phyloP scores from a whole-genome alignment of 768 basidiomycete genomes.

The Tulasnella sp. region DNA sequence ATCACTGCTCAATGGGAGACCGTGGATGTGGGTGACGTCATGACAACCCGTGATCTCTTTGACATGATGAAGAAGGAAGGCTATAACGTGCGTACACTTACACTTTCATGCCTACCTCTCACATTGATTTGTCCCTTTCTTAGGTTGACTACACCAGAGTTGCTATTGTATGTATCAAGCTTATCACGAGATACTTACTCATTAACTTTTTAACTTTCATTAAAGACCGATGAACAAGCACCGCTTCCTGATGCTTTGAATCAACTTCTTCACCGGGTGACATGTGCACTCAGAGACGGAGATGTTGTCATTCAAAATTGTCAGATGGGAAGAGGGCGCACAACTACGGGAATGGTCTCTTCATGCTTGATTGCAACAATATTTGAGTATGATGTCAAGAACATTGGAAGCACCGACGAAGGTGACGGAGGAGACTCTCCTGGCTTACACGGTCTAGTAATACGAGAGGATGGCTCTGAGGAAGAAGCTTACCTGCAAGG shows the following conservation, averaged over 20 bases:
- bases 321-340: slow-evolving; percentile 69
- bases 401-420: slow-evolving; percentile 12
- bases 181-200: slow-evolving; percentile 15
- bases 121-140: not conserved
- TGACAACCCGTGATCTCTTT: slow-evolving; percentile 79
- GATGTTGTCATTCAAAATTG: slow-evolving; percentile 89
- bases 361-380: slow-evolving; percentile 75
- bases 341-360: slow-evolving; percentile 93
- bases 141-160: slow-evolving; percentile 81
- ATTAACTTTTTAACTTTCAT: not conserved
- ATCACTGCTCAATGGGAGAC: slow-evolving; percentile 94
- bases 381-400: slow-evolving; percentile 24
- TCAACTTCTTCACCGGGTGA: slow-evolving; percentile 64
- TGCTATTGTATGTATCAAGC: slow-evolving; percentile 52
- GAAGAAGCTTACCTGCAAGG: slow-evolving; percentile 84
- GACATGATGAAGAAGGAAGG: slow-evolving; percentile 62
- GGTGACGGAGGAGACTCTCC: slow-evolving; percentile 14
- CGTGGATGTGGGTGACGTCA: slow-evolving; percentile 63
- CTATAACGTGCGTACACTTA: slow-evolving; percentile 41
- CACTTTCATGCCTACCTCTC: not conserved
- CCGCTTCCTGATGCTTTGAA: slow-evolving; percentile 79
- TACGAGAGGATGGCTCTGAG: slow-evolving; percentile 68
- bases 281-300: slow-evolving; percentile 33
- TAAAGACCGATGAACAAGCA: slow-evolving; percentile 93
- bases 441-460: slow-evolving; percentile 12